Conservation (phyloP, 768 basidiomycete genomes). For the Mycena capillaripes region DNA sequence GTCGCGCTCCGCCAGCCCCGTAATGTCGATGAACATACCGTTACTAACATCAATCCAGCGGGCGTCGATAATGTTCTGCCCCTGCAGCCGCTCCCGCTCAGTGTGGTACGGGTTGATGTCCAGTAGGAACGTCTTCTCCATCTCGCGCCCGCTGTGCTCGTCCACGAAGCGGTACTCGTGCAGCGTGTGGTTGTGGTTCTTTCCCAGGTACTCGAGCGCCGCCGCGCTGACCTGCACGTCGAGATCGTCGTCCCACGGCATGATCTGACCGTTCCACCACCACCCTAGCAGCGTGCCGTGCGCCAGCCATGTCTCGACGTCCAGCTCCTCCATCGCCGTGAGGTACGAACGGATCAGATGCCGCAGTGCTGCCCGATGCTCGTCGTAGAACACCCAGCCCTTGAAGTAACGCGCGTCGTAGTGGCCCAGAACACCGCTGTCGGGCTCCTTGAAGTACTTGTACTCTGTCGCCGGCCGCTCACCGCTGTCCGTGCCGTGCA, state of each 20-base stretch:
- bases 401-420: constrained; percentile 4
- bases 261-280: constrained; percentile 3
- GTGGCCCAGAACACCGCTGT: not conserved
- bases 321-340: not conserved
- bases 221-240: constrained; percentile 3
- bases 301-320: constrained; percentile 2
- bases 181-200: not conserved
- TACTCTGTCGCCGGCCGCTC: not conserved
- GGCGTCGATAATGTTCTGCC: not conserved
- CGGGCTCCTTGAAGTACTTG: not conserved
- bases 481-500: constrained; percentile 4
- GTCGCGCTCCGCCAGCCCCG: constrained; percentile 1
- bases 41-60: constrained; percentile 4
- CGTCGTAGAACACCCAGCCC: not conserved
- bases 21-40: constrained; percentile 3
- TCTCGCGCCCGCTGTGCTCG: constrained; percentile 3
- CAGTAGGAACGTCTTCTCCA: constrained; percentile 1
- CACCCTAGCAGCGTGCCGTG: constrained; percentile 2
- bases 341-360: constrained; percentile 6
- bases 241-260: constrained; percentile 2
- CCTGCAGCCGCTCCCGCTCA: constrained; percentile 1
- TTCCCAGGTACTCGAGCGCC: constrained; percentile 4
- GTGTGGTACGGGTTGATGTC: constrained; percentile 3
- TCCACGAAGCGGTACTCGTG: constrained; percentile 6
- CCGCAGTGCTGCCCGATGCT: not conserved